Conservation (phyloP, 1,284 basidiomycete species). For the Xanthoconium separans region DNA sequence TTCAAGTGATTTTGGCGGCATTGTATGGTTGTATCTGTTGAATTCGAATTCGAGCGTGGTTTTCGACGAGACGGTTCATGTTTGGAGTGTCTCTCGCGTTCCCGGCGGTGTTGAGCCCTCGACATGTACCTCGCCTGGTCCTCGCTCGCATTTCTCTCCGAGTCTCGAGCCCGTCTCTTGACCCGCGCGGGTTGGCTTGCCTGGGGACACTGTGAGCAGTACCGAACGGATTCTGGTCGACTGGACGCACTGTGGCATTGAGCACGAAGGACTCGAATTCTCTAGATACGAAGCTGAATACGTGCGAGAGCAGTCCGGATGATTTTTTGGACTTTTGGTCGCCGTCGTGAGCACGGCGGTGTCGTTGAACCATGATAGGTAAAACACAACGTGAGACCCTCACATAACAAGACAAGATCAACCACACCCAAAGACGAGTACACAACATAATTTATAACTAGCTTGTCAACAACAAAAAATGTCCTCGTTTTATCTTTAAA, state of each 20-base stretch:
- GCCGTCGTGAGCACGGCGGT: slow-evolving; percentile 6
- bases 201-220: slow-evolving; percentile 14
- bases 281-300: slow-evolving; percentile 66
- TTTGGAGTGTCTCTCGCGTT: slow-evolving; percentile 15
- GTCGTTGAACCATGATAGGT: slow-evolving; percentile 2
- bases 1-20: slow-evolving; percentile 3
- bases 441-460: slow-evolving; percentile 16
- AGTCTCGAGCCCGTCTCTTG: slow-evolving; percentile 9
- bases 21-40: slow-evolving; percentile 9
- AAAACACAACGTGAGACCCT: slow-evolving; percentile 16
- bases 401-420: slow-evolving; percentile 7
- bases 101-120: slow-evolving; percentile 5
- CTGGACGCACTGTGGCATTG: slow-evolving; percentile 51
- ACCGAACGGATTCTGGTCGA: not conserved
- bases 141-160: slow-evolving; percentile 15
- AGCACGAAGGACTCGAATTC: slow-evolving; percentile 69
- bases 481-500: slow-evolving; percentile 15
- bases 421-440: not conserved
- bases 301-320: slow-evolving; percentile 57
- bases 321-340: slow-evolving; percentile 3
- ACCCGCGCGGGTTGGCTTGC: slow-evolving; percentile 10
- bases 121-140: slow-evolving; percentile 10
- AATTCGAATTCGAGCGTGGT: slow-evolving; percentile 25
- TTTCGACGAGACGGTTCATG: slow-evolving; percentile 8
- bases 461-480: slow-evolving; percentile 3